Evolutionary conservation across 2,329 filamentous ascomycete species (phyloP), one percentile per base, ranked within the genome.

Genomic region (Fusarium equiseti): DNA sequence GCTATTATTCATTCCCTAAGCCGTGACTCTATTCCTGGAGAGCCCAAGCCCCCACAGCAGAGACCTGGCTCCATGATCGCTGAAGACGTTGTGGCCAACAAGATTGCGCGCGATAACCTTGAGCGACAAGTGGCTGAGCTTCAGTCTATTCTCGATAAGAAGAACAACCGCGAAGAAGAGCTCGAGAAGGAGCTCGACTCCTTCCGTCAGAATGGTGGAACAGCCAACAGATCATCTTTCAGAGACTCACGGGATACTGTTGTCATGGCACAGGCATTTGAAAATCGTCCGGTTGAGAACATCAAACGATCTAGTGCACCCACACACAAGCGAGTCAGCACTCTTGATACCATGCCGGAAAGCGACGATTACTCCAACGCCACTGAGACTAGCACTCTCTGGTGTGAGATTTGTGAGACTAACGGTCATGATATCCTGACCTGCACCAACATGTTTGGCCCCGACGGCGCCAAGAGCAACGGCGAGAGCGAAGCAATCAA

Each of bases 1-100:
- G 95, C 96, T 45, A 98, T 99, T 77, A 98, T 99, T 66, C 95
- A 98, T 81, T 97, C 94, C 20, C 86, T 99, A 40, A 97, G 94
- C 79, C 88, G 94, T 66, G 93, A 93, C 72, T 88, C 90, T 13
- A 83, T 87, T n/a, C 84, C 85, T 6, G 63, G 80, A 29, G 45
- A 82, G 75, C 76, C 80, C 66, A 74, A 66, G n/a, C 73, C 73
- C 7, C 74, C 77, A 8, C 73, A 70, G 6, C 76, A 73, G 45
- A 76, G 76, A 26, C 72, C 75, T 9, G 77, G 76, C n/a, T 83
- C 82, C 3, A 77, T 83, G 52, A 76, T 79, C 40, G 78, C 77
- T 18, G 72, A 73, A 29, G 66, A 79, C 75, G 66, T 79, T 18
- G 63, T 76, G 15, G 77, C 76, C 42, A 75, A 70, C 62, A 79